These are phyloP conservation scores for Diutina sp. DNA, from an alignment of 1,139 yeast genomes.

Conservation along the genomic window DNA sequence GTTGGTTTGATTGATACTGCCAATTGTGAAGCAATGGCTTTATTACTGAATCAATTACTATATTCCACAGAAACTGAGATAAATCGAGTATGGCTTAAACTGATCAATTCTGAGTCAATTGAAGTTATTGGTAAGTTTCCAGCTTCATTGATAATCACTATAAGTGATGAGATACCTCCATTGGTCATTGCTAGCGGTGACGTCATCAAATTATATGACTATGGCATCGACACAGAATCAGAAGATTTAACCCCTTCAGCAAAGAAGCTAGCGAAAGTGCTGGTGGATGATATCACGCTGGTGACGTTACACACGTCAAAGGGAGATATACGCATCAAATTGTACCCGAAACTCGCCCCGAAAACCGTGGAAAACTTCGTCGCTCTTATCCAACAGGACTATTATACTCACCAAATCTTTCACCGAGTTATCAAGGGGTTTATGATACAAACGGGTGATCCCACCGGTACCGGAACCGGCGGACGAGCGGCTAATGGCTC, in stretches of 20 bases:
- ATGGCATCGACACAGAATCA: not conserved
- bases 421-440: conserved; percentile 8
- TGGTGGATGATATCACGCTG: not conserved
- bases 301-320: conserved; percentile 28
- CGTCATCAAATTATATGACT: conserved; percentile 3
- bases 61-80: conserved; percentile 20
- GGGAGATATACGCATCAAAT: conserved; percentile 29
- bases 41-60: conserved; percentile 9
- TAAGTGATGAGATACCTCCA: conserved; percentile 19
- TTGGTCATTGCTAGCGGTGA: conserved; percentile 12
- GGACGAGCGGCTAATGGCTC: not conserved
- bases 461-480: not conserved
- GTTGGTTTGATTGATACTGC: not conserved
- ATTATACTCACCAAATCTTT: conserved; percentile 22
- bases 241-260: conserved; percentile 3
- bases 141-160: conserved; percentile 7
- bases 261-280: not conserved
- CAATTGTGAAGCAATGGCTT: conserved; percentile 8
- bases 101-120: not conserved
- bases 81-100: not conserved
- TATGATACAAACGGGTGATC: not conserved
- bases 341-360: conserved; percentile 26
- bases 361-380: conserved; percentile 32
- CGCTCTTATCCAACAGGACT: conserved; percentile 19
- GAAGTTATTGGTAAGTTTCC: not conserved